Evolutionary conservation across 2,329 filamentous ascomycete genomes (phyloP), one percentile per base, ranked within the genome.

Genomic region (Aspergillus ibericus): DNA sequence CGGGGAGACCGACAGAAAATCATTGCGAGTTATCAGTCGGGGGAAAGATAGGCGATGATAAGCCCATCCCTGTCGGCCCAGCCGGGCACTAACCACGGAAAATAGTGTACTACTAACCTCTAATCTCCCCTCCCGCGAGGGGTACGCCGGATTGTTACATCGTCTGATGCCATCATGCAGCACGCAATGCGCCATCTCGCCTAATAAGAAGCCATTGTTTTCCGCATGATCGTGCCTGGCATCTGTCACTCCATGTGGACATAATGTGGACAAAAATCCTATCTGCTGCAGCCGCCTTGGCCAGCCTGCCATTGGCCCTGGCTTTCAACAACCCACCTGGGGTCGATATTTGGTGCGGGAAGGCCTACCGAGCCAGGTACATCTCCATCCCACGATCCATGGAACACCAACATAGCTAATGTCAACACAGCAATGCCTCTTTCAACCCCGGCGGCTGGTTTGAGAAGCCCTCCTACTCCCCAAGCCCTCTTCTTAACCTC

Each of bases 381-480:
- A 18, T 29, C n/a, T n/a, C n/a, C 20, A 9, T 10, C 34, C 1
- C 22, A 5, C 18, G 1, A 4, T 13, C 6, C 3, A 36, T 27
- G 20, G 15, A 12, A 2, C 16, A 10, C 15, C 1, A n/a, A 10
- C 9, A 32, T 32, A 10, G 29, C 42, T 27, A 29, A 47, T 9
- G n/a, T 2, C 27, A 8, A 12, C 18, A 7, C 4, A 53, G 50
- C 36, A 53, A 53, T 32, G 15, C 50, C 36, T 53, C 50, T 2
- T 53, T 53, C 50, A 53, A 53, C 10, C 50, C 50, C 20, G 50
- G 35, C 2, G 50, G 50, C 3, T 53, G 50, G 50, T 53, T 53
- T 2, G 50, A 53, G 16, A 7, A 42, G 22, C 50, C 50, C 35
- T 53, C 35, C 0, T 29, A 42, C 22, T 53, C 50, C 1, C 15